A percentile compares a stretch with the other conserved stretches of the same genome.
Conservation (phyloP, 345 rosid species). For the Salix arbutifolia region DNA sequence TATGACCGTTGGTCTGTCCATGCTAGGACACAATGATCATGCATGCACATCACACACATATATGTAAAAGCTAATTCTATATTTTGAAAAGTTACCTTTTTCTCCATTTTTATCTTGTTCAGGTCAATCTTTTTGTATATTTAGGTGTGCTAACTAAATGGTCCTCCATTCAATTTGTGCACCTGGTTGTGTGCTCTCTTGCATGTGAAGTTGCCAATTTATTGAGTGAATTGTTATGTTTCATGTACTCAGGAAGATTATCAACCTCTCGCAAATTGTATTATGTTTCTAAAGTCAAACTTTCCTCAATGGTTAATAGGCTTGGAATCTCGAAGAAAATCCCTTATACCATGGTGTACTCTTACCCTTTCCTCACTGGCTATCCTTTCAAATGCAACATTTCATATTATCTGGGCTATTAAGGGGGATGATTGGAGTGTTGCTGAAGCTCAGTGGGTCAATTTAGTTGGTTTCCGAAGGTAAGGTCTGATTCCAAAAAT, state of each 20-base stretch:
- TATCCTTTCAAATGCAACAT: slow-evolving; percentile 33
- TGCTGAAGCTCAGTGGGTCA: slow-evolving; percentile 42
- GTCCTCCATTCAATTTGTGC: not conserved
- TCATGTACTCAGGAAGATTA: not conserved
- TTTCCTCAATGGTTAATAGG: slow-evolving; percentile 17
- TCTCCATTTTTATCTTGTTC: too few relatives aligned
- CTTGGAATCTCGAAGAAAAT: slow-evolving; percentile 27
- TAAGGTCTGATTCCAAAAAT: slow-evolving; percentile 14
- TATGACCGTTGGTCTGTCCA: not conserved
- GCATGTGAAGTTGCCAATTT: not conserved
- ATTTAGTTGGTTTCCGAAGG: slow-evolving; percentile 44
- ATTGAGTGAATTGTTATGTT: not conserved
- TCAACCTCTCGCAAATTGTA: not conserved
- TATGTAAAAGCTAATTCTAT: not conserved
- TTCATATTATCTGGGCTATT: slow-evolving; percentile 35
- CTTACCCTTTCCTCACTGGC: slow-evolving; percentile 39
- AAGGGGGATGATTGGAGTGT: slow-evolving; percentile 41
- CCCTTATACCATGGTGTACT: slow-evolving; percentile 31
- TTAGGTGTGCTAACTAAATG: not conserved
- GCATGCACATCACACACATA: not conserved
- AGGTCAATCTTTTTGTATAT: too few relatives aligned
- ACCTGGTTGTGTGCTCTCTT: not conserved
- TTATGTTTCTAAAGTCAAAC: not conserved
- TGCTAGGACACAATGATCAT: not conserved
- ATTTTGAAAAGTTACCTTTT: not conserved